A percentile compares a stretch with the other conserved stretches of the same genome.
phyloP scores from a whole-genome alignment of 2,329 filamentous ascomycete genomes.

The Bipolaris gigantea region DNA sequence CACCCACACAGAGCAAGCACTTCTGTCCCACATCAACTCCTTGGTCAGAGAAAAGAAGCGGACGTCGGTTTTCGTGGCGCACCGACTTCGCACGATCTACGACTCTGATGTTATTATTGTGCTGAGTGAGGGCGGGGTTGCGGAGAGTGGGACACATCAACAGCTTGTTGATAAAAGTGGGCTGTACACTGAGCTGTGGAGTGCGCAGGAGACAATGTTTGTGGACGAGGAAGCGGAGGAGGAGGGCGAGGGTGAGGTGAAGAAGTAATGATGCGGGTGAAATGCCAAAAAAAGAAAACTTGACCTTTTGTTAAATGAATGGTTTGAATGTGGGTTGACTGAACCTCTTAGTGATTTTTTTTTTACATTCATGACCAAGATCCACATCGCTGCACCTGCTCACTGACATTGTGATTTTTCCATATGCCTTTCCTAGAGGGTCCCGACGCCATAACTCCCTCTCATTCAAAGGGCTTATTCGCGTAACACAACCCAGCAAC shows the following conservation, averaged over 20 bases:
- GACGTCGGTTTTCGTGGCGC: slow-evolving; percentile 94
- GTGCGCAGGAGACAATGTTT: slow-evolving; percentile 52
- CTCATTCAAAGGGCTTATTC: no score
- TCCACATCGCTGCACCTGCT: background rate
- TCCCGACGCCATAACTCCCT: background rate
- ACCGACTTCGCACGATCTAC: slow-evolving; percentile 88
- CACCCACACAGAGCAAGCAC: slow-evolving; percentile 87
- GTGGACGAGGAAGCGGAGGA: background rate
- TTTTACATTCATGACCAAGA: no score
- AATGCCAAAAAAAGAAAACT: background rate
- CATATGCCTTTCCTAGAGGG: background rate
- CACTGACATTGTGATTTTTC: background rate
- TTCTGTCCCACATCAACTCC: slow-evolving; percentile 90
- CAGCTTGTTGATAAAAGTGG: slow-evolving; percentile 77
- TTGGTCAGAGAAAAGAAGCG: slow-evolving; percentile 85
- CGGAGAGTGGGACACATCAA: slow-evolving; percentile 84
- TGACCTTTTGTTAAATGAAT: no score
- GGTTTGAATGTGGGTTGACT: no score
- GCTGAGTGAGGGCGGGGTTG: slow-evolving; percentile 79
- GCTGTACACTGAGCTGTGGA: slow-evolving; percentile 89
- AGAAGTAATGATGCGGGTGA: background rate
- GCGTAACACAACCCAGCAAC: no score
- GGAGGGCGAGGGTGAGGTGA: background rate
- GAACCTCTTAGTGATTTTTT: no score
- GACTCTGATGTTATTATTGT: slow-evolving; percentile 93